Percentiles rank a stretch among this genome's conserved stretches.
phyloP scores from a whole-genome alignment of 345 rosid genomes.

The Lagerstroemia speciosa region DNA sequence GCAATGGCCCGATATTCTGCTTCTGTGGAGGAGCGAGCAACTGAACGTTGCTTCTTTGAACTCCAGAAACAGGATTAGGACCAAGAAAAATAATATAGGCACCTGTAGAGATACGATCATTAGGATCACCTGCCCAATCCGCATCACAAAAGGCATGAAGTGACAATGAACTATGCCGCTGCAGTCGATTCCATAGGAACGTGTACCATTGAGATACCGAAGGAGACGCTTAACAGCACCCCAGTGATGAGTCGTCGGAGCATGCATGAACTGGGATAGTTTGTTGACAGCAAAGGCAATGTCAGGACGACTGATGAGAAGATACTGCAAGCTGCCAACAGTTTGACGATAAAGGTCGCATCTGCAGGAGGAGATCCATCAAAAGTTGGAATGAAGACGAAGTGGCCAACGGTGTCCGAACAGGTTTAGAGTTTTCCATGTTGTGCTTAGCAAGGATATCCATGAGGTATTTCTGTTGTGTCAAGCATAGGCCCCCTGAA shows the following conservation, averaged over 20 bases:
- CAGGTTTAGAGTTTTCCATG: too few species aligned
- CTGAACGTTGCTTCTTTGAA: neutral
- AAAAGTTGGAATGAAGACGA: neutral
- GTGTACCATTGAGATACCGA: neutral
- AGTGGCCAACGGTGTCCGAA: too few species aligned
- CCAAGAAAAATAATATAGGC: neutral
- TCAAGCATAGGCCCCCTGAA: too few species aligned
- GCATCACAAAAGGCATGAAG: neutral
- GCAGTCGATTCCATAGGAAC: neutral
- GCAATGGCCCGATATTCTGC: neutral
- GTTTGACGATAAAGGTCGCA: neutral
- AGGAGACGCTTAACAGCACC: neutral
- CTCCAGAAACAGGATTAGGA: neutral
- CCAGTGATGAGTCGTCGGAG: neutral
- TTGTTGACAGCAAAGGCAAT: neutral
- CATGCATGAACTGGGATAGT: neutral
- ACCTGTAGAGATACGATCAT: neutral
- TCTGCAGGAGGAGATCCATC: too few species aligned
- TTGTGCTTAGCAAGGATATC: too few species aligned
- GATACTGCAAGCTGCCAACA: neutral
- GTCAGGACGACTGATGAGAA: too few species aligned
- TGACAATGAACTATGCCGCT: too few species aligned
- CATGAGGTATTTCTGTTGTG: too few species aligned
- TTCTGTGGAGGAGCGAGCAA: slow-evolving; percentile 3
- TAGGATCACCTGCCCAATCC: neutral